Percentiles rank a stretch among this genome's conserved stretches.
These are phyloP conservation scores for Posidonia australis DNA, from an alignment of 106 monocot genomes.

Conservation along the genomic window DNA sequence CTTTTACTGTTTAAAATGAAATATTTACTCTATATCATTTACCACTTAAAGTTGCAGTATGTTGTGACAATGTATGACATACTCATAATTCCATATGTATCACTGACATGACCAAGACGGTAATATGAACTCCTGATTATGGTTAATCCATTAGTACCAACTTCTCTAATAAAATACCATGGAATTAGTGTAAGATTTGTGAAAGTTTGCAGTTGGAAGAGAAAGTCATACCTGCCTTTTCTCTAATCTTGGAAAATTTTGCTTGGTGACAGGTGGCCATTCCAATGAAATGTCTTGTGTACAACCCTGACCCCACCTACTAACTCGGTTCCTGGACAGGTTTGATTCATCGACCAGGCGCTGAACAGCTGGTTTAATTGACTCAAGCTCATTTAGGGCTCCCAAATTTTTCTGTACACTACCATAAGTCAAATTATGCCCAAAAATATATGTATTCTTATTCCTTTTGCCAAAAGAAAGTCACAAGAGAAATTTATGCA, in stretches of 20 bases:
- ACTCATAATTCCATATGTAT: no score
- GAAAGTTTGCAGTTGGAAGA: neutral
- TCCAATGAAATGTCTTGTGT: slow-evolving; percentile 31
- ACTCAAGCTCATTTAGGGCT: slow-evolving; percentile 59
- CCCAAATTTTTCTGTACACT: slow-evolving; percentile 44
- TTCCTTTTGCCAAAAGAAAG: neutral
- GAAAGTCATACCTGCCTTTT: slow-evolving; percentile 27
- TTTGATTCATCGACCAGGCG: slow-evolving; percentile 47
- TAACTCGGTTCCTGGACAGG: slow-evolving; percentile 31
- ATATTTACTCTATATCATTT: no score
- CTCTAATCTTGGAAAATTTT: slow-evolving; percentile 16
- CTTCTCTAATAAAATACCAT: neutral
- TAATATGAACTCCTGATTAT: neutral
- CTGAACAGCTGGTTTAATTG: slow-evolving; percentile 62
- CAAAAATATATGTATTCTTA: neutral
- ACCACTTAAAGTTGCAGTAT: no score
- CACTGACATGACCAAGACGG: no score
- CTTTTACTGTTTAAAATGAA: no score
- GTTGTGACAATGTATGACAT: no score
- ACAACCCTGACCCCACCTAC: slow-evolving; percentile 19
- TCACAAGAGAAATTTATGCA: neutral
- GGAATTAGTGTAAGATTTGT: neutral
- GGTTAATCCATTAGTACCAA: neutral
- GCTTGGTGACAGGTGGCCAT: slow-evolving; percentile 34
- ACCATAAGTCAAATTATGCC: slow-evolving; percentile 1